Evolutionary conservation across 176 grass and related monocot species (phyloP), one percentile per base, ranked within the genome.

Genomic region (Bolboschoenus planiculmis): DNA sequence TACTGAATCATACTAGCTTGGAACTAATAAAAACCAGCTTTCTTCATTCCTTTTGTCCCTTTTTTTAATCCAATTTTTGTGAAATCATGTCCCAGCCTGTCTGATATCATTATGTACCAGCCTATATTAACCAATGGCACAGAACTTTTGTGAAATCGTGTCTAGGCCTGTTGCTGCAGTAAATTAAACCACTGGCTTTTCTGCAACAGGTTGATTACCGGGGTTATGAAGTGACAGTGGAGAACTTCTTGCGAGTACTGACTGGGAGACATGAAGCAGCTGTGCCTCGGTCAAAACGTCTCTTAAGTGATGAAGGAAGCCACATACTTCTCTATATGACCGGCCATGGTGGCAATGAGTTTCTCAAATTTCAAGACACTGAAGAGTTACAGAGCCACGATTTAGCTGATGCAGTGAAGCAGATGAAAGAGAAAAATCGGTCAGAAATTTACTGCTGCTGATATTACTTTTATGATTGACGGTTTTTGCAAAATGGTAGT

Each of bases 251-350:
- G 74, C 87, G 96, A 47, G 86, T 99, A 87, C 78, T 99, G 72
- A 95, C 91, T 31, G 96, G 96, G 4, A 95, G 93, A 78, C 93
- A 95, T 51, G 92, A 91, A 75, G 89, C 65, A 47, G 80, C 89
- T 79, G 89, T 99, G 9, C 96, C 96, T 59, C 88, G 96, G 91
- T 95, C 96, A 75, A 95, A 99, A 85, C 87, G 91, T 58, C 89
- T 99, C 37, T 85, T 95, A 81, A 99, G 96, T 85, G 96, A 99
- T 84, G 93, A 99, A 87, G 96, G 96, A 82, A 95, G 96, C 86
- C 96, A 99, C 80, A 91, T 96, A 88, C 91, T 99, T 64, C 79
- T 99, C 35, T 99, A 99, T 86, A 95, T 99, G 97, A 99, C 97
- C n/a, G 97, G 97, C 14, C 97, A 99, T 87, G 97, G 97, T 16